Evolutionary conservation across 164 flowering plant species (phyloP).

Genomic region (Berberis vulgaris): DNA sequence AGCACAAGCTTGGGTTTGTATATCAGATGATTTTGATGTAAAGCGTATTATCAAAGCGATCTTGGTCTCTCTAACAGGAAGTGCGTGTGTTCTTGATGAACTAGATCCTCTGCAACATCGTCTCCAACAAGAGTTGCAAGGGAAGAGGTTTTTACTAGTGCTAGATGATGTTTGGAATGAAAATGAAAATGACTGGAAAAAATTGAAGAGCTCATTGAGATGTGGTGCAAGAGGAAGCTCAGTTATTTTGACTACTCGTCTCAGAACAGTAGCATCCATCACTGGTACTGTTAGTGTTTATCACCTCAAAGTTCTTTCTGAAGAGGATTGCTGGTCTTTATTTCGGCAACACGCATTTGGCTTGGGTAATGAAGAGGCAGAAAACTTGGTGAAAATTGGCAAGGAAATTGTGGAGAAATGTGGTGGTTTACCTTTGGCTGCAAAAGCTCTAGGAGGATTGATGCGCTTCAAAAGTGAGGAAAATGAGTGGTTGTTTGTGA

Average conservation of each 20-base stretch:
- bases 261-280: slow-evolving; percentile 1
- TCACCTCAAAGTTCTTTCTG: not conserved
- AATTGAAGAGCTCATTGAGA: too few relatives aligned
- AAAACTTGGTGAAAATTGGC: not conserved
- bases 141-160: too few relatives aligned
- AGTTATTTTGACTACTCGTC: not conserved
- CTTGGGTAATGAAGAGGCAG: not conserved
- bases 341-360: slow-evolving; percentile 1
- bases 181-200: too few relatives aligned
- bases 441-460: not conserved
- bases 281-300: not conserved
- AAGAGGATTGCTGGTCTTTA: not conserved
- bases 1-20: not conserved
- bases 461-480: not conserved
- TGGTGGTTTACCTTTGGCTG: slow-evolving; percentile 3
- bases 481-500: not conserved
- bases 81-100: too few relatives aligned
- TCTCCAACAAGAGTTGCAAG: too few relatives aligned
- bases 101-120: too few relatives aligned
- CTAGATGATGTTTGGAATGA: too few relatives aligned
- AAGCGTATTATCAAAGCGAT: not conserved
- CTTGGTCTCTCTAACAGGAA: not conserved
- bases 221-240: too few relatives aligned
- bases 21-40: not conserved
- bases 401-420: not conserved